Evolutionary conservation across 345 rosid species (phyloP).

Genomic region (Corymbia maculata): DNA sequence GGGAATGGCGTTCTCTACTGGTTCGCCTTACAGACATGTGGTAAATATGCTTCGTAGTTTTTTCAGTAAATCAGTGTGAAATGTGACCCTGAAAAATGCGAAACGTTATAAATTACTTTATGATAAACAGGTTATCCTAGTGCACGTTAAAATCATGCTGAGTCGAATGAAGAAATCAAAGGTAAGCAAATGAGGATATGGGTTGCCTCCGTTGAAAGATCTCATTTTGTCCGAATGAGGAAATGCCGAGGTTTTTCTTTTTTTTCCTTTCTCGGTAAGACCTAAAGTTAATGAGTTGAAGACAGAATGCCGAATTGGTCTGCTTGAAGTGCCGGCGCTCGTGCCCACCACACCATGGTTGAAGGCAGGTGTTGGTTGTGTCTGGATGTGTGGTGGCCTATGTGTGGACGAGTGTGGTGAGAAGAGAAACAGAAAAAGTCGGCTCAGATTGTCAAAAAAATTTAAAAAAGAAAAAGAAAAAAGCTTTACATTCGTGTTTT

Average conservation of each 20-base stretch:
- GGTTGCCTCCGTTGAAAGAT: neutral
- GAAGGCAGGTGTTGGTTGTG: neutral
- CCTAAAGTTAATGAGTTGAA: neutral
- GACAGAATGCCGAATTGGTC: neutral
- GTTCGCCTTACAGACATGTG: neutral
- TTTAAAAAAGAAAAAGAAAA: too few relatives aligned
- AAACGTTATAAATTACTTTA: neutral
- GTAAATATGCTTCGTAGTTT: neutral
- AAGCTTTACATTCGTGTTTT: too few relatives aligned
- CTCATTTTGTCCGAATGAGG: neutral
- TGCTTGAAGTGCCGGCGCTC: rapidly evolving
- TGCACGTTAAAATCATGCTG: neutral
- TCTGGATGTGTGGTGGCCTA: neutral
- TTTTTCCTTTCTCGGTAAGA: too few relatives aligned
- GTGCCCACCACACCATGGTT: neutral
- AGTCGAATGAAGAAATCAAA: neutral
- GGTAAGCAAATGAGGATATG: neutral
- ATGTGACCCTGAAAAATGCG: neutral
- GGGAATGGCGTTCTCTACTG: neutral
- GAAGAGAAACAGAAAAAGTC: neutral
- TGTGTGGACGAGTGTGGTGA: neutral
- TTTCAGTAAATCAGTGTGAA: neutral
- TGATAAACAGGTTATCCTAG: neutral
- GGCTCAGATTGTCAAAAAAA: neutral
- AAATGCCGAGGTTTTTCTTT: neutral